These are phyloP conservation scores for Rhizopogon rudus DNA, from an alignment of 768 basidiomycete genomes.

Conservation along the genomic window DNA sequence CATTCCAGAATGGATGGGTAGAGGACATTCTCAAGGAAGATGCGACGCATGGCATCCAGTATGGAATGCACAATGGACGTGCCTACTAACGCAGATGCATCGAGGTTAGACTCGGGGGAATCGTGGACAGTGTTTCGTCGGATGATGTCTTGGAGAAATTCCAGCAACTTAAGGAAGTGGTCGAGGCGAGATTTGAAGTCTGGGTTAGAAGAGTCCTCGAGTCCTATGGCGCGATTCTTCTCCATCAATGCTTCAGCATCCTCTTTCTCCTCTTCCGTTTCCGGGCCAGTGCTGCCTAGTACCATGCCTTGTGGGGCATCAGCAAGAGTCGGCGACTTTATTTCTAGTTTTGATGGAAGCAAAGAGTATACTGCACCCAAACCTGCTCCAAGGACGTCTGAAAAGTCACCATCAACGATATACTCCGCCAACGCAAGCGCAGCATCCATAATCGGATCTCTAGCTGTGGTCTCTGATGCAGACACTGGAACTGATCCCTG, in stretches of 20 bases:
- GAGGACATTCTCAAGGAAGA: conserved; percentile 89
- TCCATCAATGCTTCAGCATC: conserved; percentile 43
- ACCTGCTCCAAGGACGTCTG: conserved; percentile 94
- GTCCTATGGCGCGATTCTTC: conserved; percentile 51
- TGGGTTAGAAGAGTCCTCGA: conserved; percentile 70
- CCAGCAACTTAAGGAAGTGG: conserved; percentile 85
- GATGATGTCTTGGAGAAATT: conserved; percentile 89
- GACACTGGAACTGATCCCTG: conserved; percentile 17
- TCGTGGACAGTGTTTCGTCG: conserved; percentile 52
- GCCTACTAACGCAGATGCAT: conserved; percentile 66
- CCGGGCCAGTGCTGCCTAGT: conserved; percentile 59
- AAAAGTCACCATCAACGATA: conserved; percentile 95
- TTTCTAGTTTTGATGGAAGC: conserved; percentile 80
- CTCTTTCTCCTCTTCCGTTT: conserved; percentile 53
- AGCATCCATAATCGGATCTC: conserved; percentile 79
- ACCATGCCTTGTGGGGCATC: conserved; percentile 53
- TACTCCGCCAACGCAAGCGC: conserved; percentile 88
- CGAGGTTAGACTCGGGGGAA: conserved; percentile 30
- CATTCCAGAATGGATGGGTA: conserved; percentile 93
- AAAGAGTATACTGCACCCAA: conserved; percentile 90
- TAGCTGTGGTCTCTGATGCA: conserved; percentile 10
- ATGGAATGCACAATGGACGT: conserved; percentile 81
- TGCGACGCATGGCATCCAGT: conserved; percentile 72
- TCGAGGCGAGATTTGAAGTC: conserved; percentile 81
- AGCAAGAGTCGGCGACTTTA: conserved; percentile 42